Evolutionary conservation across 331 rosid species (phyloP), one percentile per base, ranked within the genome.

Genomic region (Phaseolus coccineus): DNA sequence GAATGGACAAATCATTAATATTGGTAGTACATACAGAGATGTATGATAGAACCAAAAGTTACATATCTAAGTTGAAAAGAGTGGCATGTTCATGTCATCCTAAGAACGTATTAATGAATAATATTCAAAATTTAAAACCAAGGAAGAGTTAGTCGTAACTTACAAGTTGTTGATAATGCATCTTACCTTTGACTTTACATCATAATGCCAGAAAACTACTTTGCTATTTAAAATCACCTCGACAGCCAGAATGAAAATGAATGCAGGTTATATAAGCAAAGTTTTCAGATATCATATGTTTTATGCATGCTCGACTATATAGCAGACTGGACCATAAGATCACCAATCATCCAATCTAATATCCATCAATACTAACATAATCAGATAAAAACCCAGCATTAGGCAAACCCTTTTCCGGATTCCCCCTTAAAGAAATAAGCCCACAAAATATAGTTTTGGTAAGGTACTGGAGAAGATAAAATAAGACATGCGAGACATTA

Each of bases 401-500:
- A 39, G 39, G 39, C 42, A 22, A 28, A 28, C 31, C 31, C 31
- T 28, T 61, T 30, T 30, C 40, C 65, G 11, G 5, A 6, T 28
- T 30, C 22, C 42, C 22, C 22, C 22, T 59, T 15, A 8, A 57
- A 58, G 48, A 50, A n/a, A 52, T 11, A 65, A 50, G 47, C 6
- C 8, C 11, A 61, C 67, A 61, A 14, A 61, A 61, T 61, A 30
- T 19, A 19, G 13, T 61, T 27, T 11, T 61, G 31, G 42, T 28
- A 61, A 10, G 30, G 11, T 13, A 0, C 22, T 61, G 11, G 40
- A 61, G 22, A 61, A 12, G 42, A 61, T 30, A 30, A 42, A 30
- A 61, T 61, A 61, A 28, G 6, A 14, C 78, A 74, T 8, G 69
- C 44, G 27, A 78, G 47, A 69, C 80, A 81, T 83, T 37, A 44